These are phyloP conservation scores for Pelagophyceae sp. DNA, from an alignment of 352 stramenopile genomes.

Conservation along the genomic window DNA sequence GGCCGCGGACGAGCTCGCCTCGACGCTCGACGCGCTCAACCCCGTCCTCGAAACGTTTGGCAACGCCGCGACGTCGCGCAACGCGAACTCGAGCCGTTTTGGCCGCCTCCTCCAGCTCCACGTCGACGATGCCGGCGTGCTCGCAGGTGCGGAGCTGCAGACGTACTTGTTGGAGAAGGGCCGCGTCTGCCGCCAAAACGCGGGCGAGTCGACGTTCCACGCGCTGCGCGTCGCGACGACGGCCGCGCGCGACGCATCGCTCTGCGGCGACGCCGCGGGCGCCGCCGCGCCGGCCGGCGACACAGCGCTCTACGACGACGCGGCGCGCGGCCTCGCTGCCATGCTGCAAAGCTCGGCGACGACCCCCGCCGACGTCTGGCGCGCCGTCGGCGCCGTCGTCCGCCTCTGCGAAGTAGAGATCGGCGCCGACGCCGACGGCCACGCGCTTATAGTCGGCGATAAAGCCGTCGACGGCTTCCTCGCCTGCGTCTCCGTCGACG, in stretches of 20 bases:
- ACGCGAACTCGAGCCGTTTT: constrained; percentile 55
- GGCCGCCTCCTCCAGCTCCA: constrained; percentile 40
- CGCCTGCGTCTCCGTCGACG: too few relatives aligned
- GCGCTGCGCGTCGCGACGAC: constrained; percentile 43
- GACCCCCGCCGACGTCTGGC: neutral
- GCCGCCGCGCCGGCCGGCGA: too few relatives aligned
- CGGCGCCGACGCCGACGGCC: too few relatives aligned
- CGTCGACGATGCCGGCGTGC: constrained; percentile 24
- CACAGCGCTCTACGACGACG: neutral
- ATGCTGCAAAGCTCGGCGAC: neutral
- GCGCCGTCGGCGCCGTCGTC: neutral
- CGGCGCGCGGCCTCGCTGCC: neutral
- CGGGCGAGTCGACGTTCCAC: constrained; percentile 79
- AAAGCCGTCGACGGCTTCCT: neutral
- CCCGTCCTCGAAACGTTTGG: constrained; percentile 84
- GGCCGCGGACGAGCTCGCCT: too few relatives aligned
- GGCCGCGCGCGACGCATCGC: too few relatives aligned
- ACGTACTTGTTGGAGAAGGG: constrained; percentile 76
- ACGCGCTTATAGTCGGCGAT: neutral
- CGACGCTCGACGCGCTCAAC: constrained; percentile 75
- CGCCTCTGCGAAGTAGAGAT: neutral
- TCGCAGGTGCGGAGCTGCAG: constrained; percentile 48
- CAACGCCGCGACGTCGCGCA: constrained; percentile 85
- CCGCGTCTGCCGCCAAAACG: constrained; percentile 58
- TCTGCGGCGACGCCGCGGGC: neutral